Percentiles rank a stretch among this genome's conserved stretches.
Conservation (phyloP, 495 filamentous ascomycete genomes). For the Neurospora sp. region DNA sequence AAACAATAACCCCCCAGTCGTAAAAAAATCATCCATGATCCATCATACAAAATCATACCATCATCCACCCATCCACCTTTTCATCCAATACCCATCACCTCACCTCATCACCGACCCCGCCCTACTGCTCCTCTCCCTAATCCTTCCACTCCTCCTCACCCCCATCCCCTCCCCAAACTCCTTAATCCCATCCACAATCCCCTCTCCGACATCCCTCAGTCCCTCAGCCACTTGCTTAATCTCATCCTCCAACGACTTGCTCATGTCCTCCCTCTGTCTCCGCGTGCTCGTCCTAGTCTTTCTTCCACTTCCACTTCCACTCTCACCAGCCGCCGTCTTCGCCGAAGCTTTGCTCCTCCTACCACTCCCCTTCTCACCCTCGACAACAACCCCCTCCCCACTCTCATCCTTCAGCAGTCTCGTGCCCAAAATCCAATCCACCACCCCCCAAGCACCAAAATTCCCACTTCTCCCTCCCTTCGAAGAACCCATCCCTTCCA, state of each 20-base stretch:
- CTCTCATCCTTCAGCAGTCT: constrained; percentile 22
- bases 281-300: constrained; percentile 25
- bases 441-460: constrained; percentile 63
- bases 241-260: not conserved
- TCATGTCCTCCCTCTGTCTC: constrained; percentile 5
- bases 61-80: not conserved
- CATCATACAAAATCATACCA: not conserved
- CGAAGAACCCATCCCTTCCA: constrained; percentile 14
- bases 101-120: not conserved
- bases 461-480: constrained; percentile 40
- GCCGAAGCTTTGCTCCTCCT: constrained; percentile 8
- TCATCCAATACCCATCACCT: not conserved
- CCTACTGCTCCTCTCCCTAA: not conserved
- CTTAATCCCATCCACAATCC: not conserved
- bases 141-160: not conserved
- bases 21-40: not conserved
- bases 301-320: too few relatives aligned
- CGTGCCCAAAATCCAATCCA: constrained; percentile 72
- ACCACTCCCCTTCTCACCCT: constrained; percentile 48
- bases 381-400: constrained; percentile 38
- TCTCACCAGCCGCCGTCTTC: too few relatives aligned
- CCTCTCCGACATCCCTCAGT: not conserved
- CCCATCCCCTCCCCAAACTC: not conserved
- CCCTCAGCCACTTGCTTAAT: not conserved
- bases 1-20: not conserved